Evolutionary conservation across 1,139 yeast genomes (phyloP).

Genomic region (Saccharomyces hybrid): DNA sequence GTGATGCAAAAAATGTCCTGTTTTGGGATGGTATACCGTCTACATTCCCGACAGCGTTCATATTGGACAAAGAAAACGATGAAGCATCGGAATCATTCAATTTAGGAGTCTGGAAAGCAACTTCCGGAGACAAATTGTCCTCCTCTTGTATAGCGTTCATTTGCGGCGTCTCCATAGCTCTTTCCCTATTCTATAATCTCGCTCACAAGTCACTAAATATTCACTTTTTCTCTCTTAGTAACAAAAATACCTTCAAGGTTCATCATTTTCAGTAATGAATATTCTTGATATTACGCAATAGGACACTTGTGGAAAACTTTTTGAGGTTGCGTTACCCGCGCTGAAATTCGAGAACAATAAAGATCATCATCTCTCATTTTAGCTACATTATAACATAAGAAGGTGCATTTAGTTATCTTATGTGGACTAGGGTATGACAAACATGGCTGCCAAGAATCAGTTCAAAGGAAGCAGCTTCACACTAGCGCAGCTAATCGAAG

Average conservation of each 20-base stretch:
- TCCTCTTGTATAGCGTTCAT: neutral
- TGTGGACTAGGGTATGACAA: neutral
- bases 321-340: neutral
- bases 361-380: neutral
- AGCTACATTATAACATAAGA: neutral
- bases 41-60: neutral
- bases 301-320: neutral
- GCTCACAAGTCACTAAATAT: neutral
- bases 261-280: neutral
- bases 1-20: constrained; percentile 3
- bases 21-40: neutral
- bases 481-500: neutral
- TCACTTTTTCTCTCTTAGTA: neutral
- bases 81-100: neutral
- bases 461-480: neutral
- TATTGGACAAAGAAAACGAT: neutral
- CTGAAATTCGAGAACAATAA: neutral
- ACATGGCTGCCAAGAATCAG: neutral
- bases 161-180: neutral
- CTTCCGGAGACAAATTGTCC: neutral
- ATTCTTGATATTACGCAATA: neutral
- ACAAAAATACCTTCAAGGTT: neutral
- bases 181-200: neutral
- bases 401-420: neutral
- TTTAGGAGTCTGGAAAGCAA: neutral